A percentile compares a stretch with the other conserved stretches of the same genome.
Conservation (phyloP, 768 basidiomycete species). For the Sporobolomyces phaffii region DNA sequence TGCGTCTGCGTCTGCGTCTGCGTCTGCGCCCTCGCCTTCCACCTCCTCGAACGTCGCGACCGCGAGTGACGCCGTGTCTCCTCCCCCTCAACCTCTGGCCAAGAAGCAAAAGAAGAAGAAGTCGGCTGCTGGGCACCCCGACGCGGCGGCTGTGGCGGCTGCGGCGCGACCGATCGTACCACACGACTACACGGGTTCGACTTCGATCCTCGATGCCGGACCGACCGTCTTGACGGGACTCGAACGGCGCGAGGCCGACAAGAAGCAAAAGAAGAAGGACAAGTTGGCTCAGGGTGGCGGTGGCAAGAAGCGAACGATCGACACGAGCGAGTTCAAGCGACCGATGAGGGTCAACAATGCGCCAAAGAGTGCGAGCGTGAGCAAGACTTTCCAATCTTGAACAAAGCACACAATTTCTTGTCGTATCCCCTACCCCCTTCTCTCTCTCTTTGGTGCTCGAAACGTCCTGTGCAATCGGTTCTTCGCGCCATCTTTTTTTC, state of each 20-base stretch:
- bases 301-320: conserved; percentile 17
- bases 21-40: neutral
- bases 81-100: neutral
- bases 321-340: conserved; percentile 26
- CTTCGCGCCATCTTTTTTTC: no score
- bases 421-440: neutral
- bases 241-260: conserved; percentile 12
- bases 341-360: conserved; percentile 32
- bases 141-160: no score
- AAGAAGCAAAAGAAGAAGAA: conserved; percentile 30
- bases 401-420: neutral
- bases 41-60: neutral
- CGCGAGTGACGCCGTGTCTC: neutral
- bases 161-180: conserved; percentile 7
- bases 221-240: neutral
- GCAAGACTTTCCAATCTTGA: conserved; percentile 11
- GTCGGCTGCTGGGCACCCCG: neutral
- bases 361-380: conserved; percentile 17
- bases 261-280: conserved; percentile 28
- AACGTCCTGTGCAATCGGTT: no score
- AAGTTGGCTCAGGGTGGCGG: neutral
- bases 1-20: neutral
- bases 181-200: conserved; percentile 26
- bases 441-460: neutral
- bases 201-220: conserved; percentile 22